These are phyloP conservation scores for Populus tomentosa DNA, from an alignment of 441 rosid species.

Conservation along the genomic window DNA sequence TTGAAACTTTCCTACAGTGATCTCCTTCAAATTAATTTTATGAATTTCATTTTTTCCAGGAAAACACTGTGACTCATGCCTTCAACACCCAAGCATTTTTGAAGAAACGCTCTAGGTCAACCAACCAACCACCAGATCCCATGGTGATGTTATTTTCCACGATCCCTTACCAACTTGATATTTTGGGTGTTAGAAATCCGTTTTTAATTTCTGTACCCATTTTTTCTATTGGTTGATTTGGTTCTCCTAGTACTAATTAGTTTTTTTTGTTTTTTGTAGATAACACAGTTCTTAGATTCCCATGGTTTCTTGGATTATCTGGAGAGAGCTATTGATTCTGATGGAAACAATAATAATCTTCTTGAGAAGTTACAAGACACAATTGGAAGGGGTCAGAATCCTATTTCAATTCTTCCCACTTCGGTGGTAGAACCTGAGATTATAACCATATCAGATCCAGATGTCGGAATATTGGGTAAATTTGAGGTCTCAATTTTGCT, in stretches of 20 bases:
- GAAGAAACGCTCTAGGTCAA: constrained; percentile 89
- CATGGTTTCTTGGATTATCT: too few species aligned
- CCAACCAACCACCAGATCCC: constrained; percentile 84
- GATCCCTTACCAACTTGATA: not conserved
- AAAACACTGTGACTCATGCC: constrained; percentile 56
- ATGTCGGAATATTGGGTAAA: too few species aligned
- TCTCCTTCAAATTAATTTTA: not conserved
- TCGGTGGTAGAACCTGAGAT: too few species aligned
- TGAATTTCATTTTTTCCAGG: constrained; percentile 35
- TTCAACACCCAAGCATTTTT: constrained; percentile 91
- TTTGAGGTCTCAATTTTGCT: too few species aligned
- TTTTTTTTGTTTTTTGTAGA: too few species aligned
- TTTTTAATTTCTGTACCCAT: not conserved
- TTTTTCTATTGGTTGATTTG: not conserved
- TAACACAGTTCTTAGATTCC: too few species aligned
- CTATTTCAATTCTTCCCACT: too few species aligned
- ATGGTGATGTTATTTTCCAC: constrained; percentile 54
- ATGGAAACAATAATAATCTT: too few species aligned
- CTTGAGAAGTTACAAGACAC: too few species aligned
- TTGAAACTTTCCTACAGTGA: not conserved
- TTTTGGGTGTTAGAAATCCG: not conserved
- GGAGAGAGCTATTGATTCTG: too few species aligned
- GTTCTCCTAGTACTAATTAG: not conserved
- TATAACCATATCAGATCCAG: too few species aligned
- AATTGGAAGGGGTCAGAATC: too few species aligned